Percentiles rank a stretch among this genome's conserved stretches.
These are phyloP conservation scores for Candida anglica DNA, from an alignment of 805 yeast genomes.

Conservation along the genomic window DNA sequence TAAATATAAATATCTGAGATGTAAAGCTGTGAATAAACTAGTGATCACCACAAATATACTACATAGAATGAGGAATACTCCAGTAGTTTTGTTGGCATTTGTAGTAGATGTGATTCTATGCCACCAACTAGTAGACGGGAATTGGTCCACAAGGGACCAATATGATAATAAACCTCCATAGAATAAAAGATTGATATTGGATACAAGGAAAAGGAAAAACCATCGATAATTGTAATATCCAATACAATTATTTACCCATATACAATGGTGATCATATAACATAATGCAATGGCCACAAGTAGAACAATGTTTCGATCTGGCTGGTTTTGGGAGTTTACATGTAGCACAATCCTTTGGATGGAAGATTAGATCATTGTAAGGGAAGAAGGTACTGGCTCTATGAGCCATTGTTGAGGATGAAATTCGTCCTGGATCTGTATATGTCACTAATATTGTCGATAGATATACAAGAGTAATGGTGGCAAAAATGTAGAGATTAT, in stretches of 20 bases:
- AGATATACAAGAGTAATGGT: conserved; percentile 28
- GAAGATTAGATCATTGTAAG: conserved; percentile 51
- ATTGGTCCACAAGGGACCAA: conserved; percentile 11
- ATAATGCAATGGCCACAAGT: conserved; percentile 54
- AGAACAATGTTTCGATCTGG: conserved; percentile 61
- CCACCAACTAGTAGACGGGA: conserved; percentile 14
- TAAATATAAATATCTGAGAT: conserved; percentile 46
- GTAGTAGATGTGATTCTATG: conserved; percentile 20
- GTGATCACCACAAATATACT: conserved; percentile 33
- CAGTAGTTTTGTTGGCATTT: conserved; percentile 34
- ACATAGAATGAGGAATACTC: conserved; percentile 39
- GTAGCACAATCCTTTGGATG: conserved; percentile 48
- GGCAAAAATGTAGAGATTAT: conserved; percentile 20
- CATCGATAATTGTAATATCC: conserved; percentile 63
- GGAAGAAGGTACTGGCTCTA: conserved; percentile 15
- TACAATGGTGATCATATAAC: conserved; percentile 57
- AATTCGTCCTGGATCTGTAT: conserved; percentile 43
- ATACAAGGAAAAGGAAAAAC: conserved; percentile 52
- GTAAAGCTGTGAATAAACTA: conserved; percentile 37
- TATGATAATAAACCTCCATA: conserved; percentile 41
- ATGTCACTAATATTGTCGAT: conserved; percentile 35
- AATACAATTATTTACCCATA: conserved; percentile 70
- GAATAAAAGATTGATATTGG: conserved; percentile 39
- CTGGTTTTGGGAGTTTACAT: conserved; percentile 47
- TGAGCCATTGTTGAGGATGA: conserved; percentile 10